A percentile compares a stretch with the other conserved stretches of the same genome.
These are phyloP conservation scores for Phaeosphaeria sp. DNA, from an alignment of 2,329 filamentous ascomycete genomes.

Conservation along the genomic window DNA sequence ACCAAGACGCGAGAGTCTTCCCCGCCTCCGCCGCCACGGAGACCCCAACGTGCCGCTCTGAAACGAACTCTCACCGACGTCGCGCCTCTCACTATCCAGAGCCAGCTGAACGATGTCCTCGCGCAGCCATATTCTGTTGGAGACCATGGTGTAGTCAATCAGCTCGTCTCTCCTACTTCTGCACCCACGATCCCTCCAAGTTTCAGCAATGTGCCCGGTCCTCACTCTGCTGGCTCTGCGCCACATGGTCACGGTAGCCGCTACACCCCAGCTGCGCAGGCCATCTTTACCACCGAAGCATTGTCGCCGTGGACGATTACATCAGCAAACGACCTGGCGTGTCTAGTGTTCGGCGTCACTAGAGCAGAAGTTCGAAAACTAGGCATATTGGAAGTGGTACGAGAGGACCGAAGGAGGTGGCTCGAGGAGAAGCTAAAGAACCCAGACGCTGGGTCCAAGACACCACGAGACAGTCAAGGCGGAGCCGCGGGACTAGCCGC, in stretches of 20 bases:
- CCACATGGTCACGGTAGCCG: conserved; percentile 87
- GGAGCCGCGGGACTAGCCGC: conserved; percentile 42
- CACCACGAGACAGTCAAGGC: conserved; percentile 25
- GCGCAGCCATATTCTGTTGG: conserved; percentile 79
- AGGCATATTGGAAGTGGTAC: conserved; percentile 93
- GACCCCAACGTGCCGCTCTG: conserved; percentile 64
- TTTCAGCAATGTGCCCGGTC: conserved; percentile 41
- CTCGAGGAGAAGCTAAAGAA: conserved; percentile 82
- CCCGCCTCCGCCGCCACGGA: conserved; percentile 25
- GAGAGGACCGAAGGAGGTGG: conserved; percentile 87
- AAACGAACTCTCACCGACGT: conserved; percentile 91
- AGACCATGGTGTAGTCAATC: conserved; percentile 50
- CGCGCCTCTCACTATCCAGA: conserved; percentile 74
- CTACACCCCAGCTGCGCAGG: conserved; percentile 89
- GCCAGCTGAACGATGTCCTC: conserved; percentile 83
- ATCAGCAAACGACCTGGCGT: conserved; percentile 94
- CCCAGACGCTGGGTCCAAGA: conserved; percentile 59
- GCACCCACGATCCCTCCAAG: conserved; percentile 46
- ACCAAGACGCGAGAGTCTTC: conserved; percentile 19
- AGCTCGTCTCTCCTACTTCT: conserved; percentile 56
- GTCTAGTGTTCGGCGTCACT: conserved; percentile 98
- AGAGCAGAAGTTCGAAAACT: conserved; percentile 92
- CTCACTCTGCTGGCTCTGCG: conserved; percentile 48
- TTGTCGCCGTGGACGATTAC: conserved; percentile 93
- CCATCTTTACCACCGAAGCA: conserved; percentile 95